Percentiles rank a stretch among this genome's conserved stretches.
Evolutionary conservation across 495 filamentous ascomycete genomes (phyloP).

Genomic region (Clohesyomyces aquaticus): DNA sequence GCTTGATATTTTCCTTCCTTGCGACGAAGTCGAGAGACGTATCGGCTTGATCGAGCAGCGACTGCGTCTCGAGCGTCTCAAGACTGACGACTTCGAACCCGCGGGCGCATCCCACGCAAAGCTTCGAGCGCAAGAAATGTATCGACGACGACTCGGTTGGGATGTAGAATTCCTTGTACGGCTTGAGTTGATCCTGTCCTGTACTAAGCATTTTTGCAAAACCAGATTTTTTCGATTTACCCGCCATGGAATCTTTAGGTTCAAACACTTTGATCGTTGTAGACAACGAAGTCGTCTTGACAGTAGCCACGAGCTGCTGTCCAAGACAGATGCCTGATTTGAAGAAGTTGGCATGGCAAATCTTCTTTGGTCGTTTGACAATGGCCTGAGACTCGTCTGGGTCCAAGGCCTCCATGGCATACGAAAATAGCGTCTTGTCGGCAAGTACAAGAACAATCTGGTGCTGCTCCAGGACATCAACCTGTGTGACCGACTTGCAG

Average conservation of each 20-base stretch:
- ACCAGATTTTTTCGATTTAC: slow-evolving; percentile 87
- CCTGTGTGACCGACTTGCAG: slow-evolving; percentile 82
- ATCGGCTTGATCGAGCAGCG: slow-evolving; percentile 95
- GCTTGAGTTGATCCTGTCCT: slow-evolving; percentile 89
- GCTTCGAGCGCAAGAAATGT: slow-evolving; percentile 93
- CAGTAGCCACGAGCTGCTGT: slow-evolving; percentile 90
- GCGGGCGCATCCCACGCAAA: slow-evolving; percentile 92
- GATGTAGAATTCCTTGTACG: slow-evolving; percentile 99
- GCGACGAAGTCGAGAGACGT: slow-evolving; percentile 97
- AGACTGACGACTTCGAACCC: slow-evolving; percentile 97
- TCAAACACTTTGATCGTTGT: slow-evolving; percentile 98
- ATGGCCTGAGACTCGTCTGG: slow-evolving; percentile 72
- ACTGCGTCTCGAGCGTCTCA: slow-evolving; percentile 96
- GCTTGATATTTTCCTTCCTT: slow-evolving; percentile 86
- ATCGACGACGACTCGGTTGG: slow-evolving; percentile 94
- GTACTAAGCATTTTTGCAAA: slow-evolving; percentile 93
- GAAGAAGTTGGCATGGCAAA: slow-evolving; percentile 98
- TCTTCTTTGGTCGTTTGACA: slow-evolving; percentile 91
- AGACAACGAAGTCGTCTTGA: slow-evolving; percentile 85
- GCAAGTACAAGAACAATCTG: slow-evolving; percentile 87
- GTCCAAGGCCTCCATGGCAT: slow-evolving; percentile 82
- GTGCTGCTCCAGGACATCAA: slow-evolving; percentile 96
- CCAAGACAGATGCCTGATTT: slow-evolving; percentile 94
- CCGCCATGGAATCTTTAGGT: slow-evolving; percentile 87
- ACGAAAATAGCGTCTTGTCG: slow-evolving; percentile 87